These are phyloP conservation scores for Ceratonia siliqua DNA, from an alignment of 306 rosid genomes.

Conservation along the genomic window DNA sequence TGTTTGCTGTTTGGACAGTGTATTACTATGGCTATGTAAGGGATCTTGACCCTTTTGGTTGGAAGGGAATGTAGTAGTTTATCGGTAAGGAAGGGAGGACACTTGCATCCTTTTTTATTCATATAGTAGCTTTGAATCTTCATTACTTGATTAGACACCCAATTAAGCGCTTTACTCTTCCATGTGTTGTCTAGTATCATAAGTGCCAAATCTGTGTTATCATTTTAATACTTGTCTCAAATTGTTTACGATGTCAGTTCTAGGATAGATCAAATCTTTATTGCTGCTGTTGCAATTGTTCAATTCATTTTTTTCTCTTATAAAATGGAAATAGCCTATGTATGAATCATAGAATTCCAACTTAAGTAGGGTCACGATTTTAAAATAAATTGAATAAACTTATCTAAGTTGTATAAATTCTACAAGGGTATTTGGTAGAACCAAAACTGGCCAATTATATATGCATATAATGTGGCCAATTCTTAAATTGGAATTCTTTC, in stretches of 20 bases:
- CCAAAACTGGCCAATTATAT: neutral
- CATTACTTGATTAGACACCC: neutral
- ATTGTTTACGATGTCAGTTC: too few relatives aligned
- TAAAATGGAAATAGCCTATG: too few relatives aligned
- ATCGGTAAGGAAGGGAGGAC: neutral
- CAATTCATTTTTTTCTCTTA: too few relatives aligned
- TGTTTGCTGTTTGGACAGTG: neutral
- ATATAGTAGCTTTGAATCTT: neutral
- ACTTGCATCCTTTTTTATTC: neutral
- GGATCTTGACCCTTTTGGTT: neutral
- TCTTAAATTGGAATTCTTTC: neutral
- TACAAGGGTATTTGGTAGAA: neutral
- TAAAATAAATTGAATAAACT: neutral
- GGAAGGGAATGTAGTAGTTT: neutral
- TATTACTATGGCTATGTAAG: slow-evolving; percentile 12
- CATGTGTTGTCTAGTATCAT: neutral
- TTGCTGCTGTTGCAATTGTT: too few relatives aligned
- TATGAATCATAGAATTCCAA: too few relatives aligned
- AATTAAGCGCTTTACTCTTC: neutral
- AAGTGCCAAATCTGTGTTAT: neutral
- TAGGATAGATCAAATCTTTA: too few relatives aligned
- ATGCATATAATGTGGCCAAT: neutral
- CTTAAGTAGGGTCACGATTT: neutral
- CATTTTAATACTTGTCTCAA: neutral
- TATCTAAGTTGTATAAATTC: neutral